A percentile compares a stretch with the other conserved stretches of the same genome.
These are phyloP conservation scores for Rhazya stricta DNA, from an alignment of 257 asterid genomes.

Conservation along the genomic window DNA sequence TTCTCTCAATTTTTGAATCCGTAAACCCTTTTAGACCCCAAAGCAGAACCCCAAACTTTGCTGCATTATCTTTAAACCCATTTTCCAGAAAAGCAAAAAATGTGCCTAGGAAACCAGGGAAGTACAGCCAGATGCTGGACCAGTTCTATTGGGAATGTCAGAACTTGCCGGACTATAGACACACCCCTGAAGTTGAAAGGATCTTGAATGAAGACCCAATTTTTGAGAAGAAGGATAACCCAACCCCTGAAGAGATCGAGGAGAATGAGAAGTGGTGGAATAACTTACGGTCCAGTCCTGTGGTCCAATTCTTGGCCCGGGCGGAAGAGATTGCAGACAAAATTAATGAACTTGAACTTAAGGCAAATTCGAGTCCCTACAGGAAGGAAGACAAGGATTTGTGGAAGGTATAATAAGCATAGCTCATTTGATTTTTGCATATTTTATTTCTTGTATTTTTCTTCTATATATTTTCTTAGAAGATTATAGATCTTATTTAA, in stretches of 20 bases:
- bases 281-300: slow-evolving; percentile 60
- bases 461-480: neutral
- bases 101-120: slow-evolving; percentile 45
- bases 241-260: slow-evolving; percentile 63
- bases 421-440: neutral
- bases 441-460: too few species aligned
- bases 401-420: slow-evolving; percentile 55
- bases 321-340: slow-evolving; percentile 82
- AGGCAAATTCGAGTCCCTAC: slow-evolving; percentile 61
- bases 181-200: slow-evolving; percentile 70
- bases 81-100: slow-evolving; percentile 42
- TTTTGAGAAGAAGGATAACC: slow-evolving; percentile 69
- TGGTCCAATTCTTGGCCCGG: slow-evolving; percentile 59
- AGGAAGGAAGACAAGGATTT: slow-evolving; percentile 61
- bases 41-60: slow-evolving; percentile 48
- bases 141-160: slow-evolving; percentile 88
- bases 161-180: slow-evolving; percentile 70
- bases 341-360: slow-evolving; percentile 70
- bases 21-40: slow-evolving; percentile 48
- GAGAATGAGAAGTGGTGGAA: slow-evolving; percentile 84
- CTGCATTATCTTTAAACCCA: slow-evolving; percentile 55
- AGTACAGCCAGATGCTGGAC: slow-evolving; percentile 57
- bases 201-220: slow-evolving; percentile 62
- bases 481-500: neutral
- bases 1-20: slow-evolving; percentile 29